Evolutionary conservation across 2,329 filamentous ascomycete species (phyloP), one percentile per base, ranked within the genome.

Genomic region (Plectosphaerella plurivora): DNA sequence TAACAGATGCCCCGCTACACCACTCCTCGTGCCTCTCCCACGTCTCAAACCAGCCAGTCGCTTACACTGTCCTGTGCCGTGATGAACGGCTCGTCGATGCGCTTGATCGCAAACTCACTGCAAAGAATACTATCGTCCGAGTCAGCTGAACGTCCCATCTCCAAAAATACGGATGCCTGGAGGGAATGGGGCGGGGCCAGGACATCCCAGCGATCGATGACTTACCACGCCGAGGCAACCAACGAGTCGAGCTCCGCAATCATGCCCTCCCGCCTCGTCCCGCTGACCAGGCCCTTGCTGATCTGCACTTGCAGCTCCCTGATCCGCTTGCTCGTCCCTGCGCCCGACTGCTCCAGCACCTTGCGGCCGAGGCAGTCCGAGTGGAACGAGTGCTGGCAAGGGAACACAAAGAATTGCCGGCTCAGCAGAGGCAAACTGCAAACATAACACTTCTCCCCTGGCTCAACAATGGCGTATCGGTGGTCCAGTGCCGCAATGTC

Each of bases 351-450:
- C 67, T 93, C 89, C 50, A 97, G 79, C 1, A 97, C 91, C 64
- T 88, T 88, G 62, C 84, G 86, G 0, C 91, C 93, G 47, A 99
- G 73, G 67, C 94, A 99, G 66, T 99, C 94, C 42, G 89, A 93
- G 69, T 99, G 94, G 65, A 99, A 99, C 4, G 92, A 89, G 70
- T 99, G 94, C 74, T 99, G 94, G 69, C 94, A 99, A 0, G 94
- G 94, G 60, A 99, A 99, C 16, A 99, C 94, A 61, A 97, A 99
- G 71, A 99, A 99, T 63, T 97, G 92, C 51, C 92, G 76, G 64
- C 89, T 92, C 15, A 99, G 78, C 51, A 99, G 73, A 10, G 94
- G 94, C 52, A 97, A 72, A 0, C 86, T 83, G 65, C 94, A 99
- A 2, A 88, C 83, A 72, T 93, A 95, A 69, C 94, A 99, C 65